Base-by-base conservation (phyloP, 352 stramenopile species). In the Pythium sp. region DNA sequence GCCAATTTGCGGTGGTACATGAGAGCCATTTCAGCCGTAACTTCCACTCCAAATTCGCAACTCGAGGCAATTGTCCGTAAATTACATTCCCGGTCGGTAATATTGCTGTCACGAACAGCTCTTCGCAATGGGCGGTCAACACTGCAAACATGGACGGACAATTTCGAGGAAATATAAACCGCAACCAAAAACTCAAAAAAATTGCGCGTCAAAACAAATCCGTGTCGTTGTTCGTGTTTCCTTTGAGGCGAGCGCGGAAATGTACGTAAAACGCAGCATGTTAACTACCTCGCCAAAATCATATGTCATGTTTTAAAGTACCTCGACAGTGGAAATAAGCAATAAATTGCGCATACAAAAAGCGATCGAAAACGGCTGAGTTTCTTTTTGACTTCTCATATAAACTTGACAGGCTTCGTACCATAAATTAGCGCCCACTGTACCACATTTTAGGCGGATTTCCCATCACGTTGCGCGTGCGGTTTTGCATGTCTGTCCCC, bases 401-500 rank as follows among this genome's bases (percentile, higher is more conserved):
- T n/a, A 7, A 2, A 49, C n/a, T 49, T 49, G 18, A n/a, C 2
- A 5, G 8, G 5, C 4, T 9, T 22, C 18, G 0, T 51, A 24
- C 6, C 43, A 22, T 24, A 11, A 7, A 51, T 34, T 30, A 11
- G 4, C 9, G n/a, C 9, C 2, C 2, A 2, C 34, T 30, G 14
- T 11, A 3, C 24, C 3, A 14, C 0, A 7, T 24, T 18, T 34
- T 59, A 59, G 1, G 3, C 1, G 5, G 28, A 18, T 38, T 43
- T 38, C 55, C 28, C 43, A 51, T 51, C 43, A 51, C 43, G 18
- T 22, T 51, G 43, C 43, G 43, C 6, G 43, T 51, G 43, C 43
- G 43, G 15, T 60, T 60, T 60, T 62, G 56, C 56, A 38, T 36
- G 26, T 49, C n/a, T 38, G 26, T 32, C 53, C 53, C 56, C 56